Evolutionary conservation across 768 basidiomycete genomes (phyloP), one percentile per base, ranked within the genome.

Genomic region (Hirschioporus abietinus): DNA sequence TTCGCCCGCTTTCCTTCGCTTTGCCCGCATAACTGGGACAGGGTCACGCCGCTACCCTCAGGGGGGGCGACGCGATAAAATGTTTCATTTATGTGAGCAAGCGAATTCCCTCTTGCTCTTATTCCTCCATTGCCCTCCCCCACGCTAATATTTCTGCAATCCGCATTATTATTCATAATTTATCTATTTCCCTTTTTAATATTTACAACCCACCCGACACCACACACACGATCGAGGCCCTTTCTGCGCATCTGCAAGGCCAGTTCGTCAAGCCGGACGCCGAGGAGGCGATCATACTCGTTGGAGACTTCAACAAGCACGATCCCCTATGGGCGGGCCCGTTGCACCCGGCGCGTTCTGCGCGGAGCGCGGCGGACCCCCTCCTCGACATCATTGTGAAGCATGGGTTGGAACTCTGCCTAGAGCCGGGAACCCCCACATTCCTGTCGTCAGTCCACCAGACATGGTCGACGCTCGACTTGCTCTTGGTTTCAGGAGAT

Each of bases 291-390:
- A 20, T 52, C 12, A 52, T 52, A 52, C 42, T 52, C 12, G 12
- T 61, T 34, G 64, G 64, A 7, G 64, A 65, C n/a, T 65, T 65
- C 64, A 65, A 65, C 64, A 57, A 59, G 25, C 64, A 65, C 58
- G 23, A 65, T 42, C 23, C 64, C 12, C 64, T 65, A 2, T 65
- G 64, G 64, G 26, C 42, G 18, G 64, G 58, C 64, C n/a, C 52
- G 52, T 7, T 57, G n/a, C 23, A 58, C 64, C 23, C 42, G 36
- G 12, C 36, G 7, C 52, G 24, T 7, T 18, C n/a, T 26, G 64
- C 52, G 10, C 36, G 35, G 17, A 52, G 30, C 20, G 27, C 42
- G 12, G 23, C 23, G 18, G 52, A 23, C n/a, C 30, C 58, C 12
- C 52, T 65, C 23, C 64, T 65, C 24, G 64, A 36, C 36, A 23